A percentile compares a stretch with the other conserved stretches of the same genome.
These are phyloP conservation scores for Penicillium sclerotiorum DNA, from an alignment of 2,329 filamentous ascomycete genomes.

Conservation along the genomic window DNA sequence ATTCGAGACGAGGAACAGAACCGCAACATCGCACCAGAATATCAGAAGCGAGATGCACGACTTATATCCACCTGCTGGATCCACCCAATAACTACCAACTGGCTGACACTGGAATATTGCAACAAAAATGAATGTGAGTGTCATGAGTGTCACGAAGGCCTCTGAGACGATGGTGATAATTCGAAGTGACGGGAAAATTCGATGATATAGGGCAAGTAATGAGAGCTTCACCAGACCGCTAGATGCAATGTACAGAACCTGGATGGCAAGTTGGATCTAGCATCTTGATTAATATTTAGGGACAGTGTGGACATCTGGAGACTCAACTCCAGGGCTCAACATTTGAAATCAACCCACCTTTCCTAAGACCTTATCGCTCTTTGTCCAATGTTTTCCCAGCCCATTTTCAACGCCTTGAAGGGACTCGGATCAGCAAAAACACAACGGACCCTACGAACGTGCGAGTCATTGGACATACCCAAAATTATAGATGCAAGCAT, in stretches of 20 bases:
- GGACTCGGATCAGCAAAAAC: not conserved
- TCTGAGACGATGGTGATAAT: not conserved
- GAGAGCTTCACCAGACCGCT: conserved; percentile 1
- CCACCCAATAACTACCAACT: not conserved
- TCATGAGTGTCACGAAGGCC: not conserved
- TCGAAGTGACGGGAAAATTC: not conserved
- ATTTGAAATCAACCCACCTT: not conserved
- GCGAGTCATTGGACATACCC: not conserved
- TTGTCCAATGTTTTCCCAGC: not conserved
- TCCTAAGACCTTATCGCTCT: not conserved
- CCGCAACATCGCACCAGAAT: conserved; percentile 2
- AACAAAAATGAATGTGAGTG: not conserved
- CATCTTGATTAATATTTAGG: not conserved
- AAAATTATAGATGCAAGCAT: not conserved
- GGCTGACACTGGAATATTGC: conserved; percentile 2
- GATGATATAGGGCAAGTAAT: not conserved
- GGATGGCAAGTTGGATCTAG: not conserved
- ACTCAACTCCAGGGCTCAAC: not conserved
- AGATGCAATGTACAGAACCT: not conserved
- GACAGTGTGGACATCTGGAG: not conserved
- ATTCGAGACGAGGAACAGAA: not conserved
- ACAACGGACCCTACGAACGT: not conserved
- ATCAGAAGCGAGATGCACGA: not conserved
- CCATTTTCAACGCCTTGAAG: not conserved
- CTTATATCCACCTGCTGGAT: not conserved